phyloP scores from a whole-genome alignment of 306 rosid species.

The Medicago lupulina region DNA sequence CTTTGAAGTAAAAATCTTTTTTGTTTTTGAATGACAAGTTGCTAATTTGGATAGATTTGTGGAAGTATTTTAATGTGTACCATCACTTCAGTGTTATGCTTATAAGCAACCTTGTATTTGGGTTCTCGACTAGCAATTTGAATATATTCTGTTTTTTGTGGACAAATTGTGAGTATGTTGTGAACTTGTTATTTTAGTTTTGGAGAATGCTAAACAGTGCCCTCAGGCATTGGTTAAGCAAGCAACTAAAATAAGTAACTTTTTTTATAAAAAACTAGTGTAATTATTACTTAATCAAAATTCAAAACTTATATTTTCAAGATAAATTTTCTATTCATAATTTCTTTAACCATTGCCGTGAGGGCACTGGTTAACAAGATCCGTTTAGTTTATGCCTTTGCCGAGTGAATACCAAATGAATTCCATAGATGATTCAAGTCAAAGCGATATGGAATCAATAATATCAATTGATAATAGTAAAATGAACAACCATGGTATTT shows the following conservation, averaged over 20 bases:
- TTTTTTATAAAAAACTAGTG: too few relatives aligned
- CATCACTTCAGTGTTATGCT: conserved; percentile 30
- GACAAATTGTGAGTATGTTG: not conserved
- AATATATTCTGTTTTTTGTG: not conserved
- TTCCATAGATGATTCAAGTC: not conserved
- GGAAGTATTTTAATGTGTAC: conserved; percentile 34
- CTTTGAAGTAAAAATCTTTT: conserved; percentile 53
- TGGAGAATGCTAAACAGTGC: not conserved
- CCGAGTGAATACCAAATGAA: not conserved
- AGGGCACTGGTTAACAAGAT: too few relatives aligned
- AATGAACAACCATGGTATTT: not conserved
- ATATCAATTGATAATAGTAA: too few relatives aligned
- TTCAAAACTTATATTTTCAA: too few relatives aligned
- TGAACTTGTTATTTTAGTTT: not conserved
- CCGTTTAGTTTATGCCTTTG: not conserved
- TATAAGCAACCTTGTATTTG: conserved; percentile 21
- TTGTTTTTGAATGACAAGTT: conserved; percentile 11
- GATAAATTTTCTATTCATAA: too few relatives aligned
- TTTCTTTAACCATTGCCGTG: too few relatives aligned
- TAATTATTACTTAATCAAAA: too few relatives aligned
- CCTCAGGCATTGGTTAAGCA: too few relatives aligned
- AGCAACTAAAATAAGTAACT: too few relatives aligned
- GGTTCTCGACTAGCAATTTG: conserved; percentile 33
- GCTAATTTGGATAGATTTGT: conserved; percentile 32
- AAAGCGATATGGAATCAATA: conserved; percentile 3